Evolutionary conservation across 768 basidiomycete genomes (phyloP), one percentile per base, ranked within the genome.

Genomic region (Thelephora aurantiotincta): DNA sequence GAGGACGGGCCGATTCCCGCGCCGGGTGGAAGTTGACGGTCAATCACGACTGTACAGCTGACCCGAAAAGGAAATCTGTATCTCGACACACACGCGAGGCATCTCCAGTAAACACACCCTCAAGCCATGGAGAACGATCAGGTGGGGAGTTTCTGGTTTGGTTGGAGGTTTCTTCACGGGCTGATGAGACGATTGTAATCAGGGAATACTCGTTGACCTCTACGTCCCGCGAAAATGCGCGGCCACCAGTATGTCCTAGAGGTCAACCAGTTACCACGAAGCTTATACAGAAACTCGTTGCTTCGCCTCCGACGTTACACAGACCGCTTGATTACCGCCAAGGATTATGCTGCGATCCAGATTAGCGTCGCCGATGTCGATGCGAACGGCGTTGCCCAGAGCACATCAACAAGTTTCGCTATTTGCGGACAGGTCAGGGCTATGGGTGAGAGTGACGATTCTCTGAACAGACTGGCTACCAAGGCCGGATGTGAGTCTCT

Each of bases 211-310:
- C 67, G 96, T 99, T 63, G 96, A 98, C 77, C 92, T 99, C 70
- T 99, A 99, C 74, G 93, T 98, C 63, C 96, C 96, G 68, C 89
- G 96, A 77, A 98, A 98, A 70, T 98, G 96, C 68, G 80, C 91
- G 63, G 92, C 93, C 47, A 94, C 92, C 58, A 93, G 92, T 96
- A 62, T 64, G 88, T 78, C 50, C 50, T 51, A 13, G 16, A 13
- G 34, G 16, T 19, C 12, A 22, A 26, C 36, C 36, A 11, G 51
- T 30, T 33, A 14, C 26, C 26, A 16, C 18, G 22, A 30, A 20
- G 12, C n/a, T 14, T 33, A 16, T 1, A 7, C 5, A 9, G 26
- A 30, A 30, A 30, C 26, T 30, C 9, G 12, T 20, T 43, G 43
- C 35, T 35, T 52, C 11, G 57, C 43, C 12, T 42, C 37, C 3